Evolutionary conservation across 73 alveolate genomes (phyloP).

Genomic region (Tetrahymena elliotti): DNA sequence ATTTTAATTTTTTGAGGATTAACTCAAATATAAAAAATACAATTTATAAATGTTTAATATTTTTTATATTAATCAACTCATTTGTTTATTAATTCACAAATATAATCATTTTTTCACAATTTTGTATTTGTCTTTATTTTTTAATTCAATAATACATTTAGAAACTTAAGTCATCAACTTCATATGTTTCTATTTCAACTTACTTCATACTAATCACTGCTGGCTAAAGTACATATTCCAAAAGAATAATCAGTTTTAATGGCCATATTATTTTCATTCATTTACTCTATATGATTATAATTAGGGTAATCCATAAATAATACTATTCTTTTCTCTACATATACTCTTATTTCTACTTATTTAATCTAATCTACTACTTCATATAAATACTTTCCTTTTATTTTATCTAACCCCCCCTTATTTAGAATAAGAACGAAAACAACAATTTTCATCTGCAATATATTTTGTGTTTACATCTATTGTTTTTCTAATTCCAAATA

Average conservation of each 20-base stretch:
- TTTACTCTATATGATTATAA: neutral
- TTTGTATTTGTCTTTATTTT: too few relatives aligned
- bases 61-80: too few relatives aligned
- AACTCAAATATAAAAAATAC: too few relatives aligned
- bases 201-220: neutral
- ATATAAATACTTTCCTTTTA: neutral
- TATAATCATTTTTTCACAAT: too few relatives aligned
- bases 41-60: too few relatives aligned
- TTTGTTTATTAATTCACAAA: too few relatives aligned
- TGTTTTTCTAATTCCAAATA: neutral
- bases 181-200: neutral
- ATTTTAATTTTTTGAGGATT: too few relatives aligned
- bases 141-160: neutral
- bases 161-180: neutral
- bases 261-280: neutral
- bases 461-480: neutral
- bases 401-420: neutral
- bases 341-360: neutral
- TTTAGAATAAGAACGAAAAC: neutral
- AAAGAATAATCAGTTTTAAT: neutral
- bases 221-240: neutral
- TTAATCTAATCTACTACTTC: neutral
- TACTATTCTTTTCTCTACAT: neutral
- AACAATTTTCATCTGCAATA: neutral
- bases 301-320: neutral